These are phyloP conservation scores for Lepidium didymum DNA, from an alignment of 345 rosid species.

Conservation along the genomic window DNA sequence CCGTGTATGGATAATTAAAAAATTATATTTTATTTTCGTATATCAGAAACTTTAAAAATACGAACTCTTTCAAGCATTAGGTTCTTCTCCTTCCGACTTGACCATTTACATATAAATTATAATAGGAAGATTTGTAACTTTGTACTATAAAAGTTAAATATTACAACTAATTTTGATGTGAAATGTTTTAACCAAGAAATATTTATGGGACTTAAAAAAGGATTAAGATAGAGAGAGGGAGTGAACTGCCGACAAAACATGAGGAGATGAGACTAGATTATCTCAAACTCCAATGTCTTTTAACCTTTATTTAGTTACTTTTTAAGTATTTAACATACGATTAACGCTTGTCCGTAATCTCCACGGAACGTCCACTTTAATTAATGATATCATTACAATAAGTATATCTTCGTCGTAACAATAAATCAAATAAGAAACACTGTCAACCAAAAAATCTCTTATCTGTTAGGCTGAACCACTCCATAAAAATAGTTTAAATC, in stretches of 20 bases:
- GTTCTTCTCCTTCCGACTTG: too few relatives aligned
- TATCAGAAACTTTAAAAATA: too few relatives aligned
- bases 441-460: background rate
- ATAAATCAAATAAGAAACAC: background rate
- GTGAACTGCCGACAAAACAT: constrained; percentile 14
- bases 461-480: too few relatives aligned
- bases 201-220: background rate
- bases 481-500: too few relatives aligned
- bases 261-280: constrained; percentile 1
- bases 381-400: background rate
- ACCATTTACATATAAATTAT: too few relatives aligned
- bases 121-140: too few relatives aligned
- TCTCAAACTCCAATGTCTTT: background rate
- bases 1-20: too few relatives aligned
- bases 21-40: too few relatives aligned
- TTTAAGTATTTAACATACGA: background rate
- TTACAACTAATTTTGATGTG: background rate
- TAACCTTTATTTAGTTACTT: background rate
- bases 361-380: constrained; percentile 18
- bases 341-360: constrained; percentile 19
- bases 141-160: too few relatives aligned
- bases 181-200: background rate
- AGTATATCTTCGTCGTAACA: background rate
- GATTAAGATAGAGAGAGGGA: background rate
- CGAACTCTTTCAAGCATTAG: too few relatives aligned